A percentile compares a stretch with the other conserved stretches of the same genome.
Conservation (phyloP, 2,329 filamentous ascomycete species). For the Fusarium compactum region DNA sequence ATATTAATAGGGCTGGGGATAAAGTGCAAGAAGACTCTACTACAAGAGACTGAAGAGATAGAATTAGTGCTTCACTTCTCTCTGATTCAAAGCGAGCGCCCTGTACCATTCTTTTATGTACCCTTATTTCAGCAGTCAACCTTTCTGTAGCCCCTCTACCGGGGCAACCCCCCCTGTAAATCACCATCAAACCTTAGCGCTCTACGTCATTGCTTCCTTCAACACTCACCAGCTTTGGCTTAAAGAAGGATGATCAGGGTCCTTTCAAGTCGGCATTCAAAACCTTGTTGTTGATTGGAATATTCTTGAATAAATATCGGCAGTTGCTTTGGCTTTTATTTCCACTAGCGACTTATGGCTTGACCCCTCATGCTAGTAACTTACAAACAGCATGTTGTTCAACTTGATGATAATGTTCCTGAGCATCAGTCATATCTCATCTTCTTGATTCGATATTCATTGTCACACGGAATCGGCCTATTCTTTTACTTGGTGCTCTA, state of each 20-base stretch:
- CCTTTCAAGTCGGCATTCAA: not conserved
- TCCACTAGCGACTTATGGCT: not conserved
- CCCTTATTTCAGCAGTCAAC: not conserved
- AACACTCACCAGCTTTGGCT: not conserved
- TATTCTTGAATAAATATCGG: not conserved
- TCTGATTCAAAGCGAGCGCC: too few species aligned
- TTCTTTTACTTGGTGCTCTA: too few species aligned
- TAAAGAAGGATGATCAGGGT: not conserved
- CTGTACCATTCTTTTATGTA: not conserved
- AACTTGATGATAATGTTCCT: constrained; percentile 35
- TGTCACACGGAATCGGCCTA: not conserved
- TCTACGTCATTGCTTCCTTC: constrained; percentile 41
- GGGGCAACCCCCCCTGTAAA: constrained; percentile 35
- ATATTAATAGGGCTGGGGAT: constrained; percentile 44
- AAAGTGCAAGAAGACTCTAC: not conserved
- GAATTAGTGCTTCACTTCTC: not conserved
- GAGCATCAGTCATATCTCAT: constrained; percentile 35
- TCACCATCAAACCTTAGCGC: constrained; percentile 1
- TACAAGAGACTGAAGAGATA: fast-evolving
- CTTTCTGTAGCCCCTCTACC: not conserved
- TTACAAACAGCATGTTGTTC: not conserved
- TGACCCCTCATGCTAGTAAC: not conserved
- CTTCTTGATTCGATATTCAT: not conserved
- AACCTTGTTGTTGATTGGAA: not conserved
- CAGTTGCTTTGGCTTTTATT: not conserved